Evolutionary conservation across 1,139 yeast species (phyloP), one percentile per base, ranked within the genome.

Genomic region (Suhomyces kunorum): DNA sequence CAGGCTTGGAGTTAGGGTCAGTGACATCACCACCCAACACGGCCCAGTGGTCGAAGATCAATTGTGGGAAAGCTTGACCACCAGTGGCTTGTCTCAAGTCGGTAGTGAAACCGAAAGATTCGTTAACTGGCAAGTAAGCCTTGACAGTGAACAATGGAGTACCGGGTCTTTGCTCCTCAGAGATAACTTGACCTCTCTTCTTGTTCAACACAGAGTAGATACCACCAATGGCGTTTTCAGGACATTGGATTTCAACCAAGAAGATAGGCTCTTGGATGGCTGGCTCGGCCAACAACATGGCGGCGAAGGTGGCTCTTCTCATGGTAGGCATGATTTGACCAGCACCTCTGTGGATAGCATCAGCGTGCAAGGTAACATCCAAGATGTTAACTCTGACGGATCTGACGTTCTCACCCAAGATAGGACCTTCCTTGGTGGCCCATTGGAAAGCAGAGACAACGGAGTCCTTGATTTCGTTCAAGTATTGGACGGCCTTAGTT

Each of bases 61-160:
- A 83, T 81, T 90, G 98, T 79, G 98, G 98, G 98, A 92, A 92
- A 74, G 98, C 98, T 83, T 92, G 98, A 77, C 98, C 98, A 87
- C 97, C 97, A 66, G 98, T 92, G 68, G 98, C 96, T 80, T 90
- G 97, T 84, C 98, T 89, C 71, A 92, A 87, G 68, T 89, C 96
- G 79, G 95, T 92, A 64, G 96, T 86, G 96, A 92, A 92, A 86
- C 98, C 98, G 84, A 92, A 92, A 49, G 98, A 92, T 83, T 92
- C 98, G 80, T 92, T 92, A 66, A 92, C 98, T 74, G 98, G 98
- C 77, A 90, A 81, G 95, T 88, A 87, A 64, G 98, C 98, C 87
- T 90, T 90, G 74, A 90, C 95, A 66, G 96, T 89, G 82, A 90
- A 90, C 79, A 90, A 83, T 76, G 98, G 98, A 63, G 98, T 90